Conservation (phyloP, 1,139 yeast genomes). For the Saccharomycopsis hybrid region DNA sequence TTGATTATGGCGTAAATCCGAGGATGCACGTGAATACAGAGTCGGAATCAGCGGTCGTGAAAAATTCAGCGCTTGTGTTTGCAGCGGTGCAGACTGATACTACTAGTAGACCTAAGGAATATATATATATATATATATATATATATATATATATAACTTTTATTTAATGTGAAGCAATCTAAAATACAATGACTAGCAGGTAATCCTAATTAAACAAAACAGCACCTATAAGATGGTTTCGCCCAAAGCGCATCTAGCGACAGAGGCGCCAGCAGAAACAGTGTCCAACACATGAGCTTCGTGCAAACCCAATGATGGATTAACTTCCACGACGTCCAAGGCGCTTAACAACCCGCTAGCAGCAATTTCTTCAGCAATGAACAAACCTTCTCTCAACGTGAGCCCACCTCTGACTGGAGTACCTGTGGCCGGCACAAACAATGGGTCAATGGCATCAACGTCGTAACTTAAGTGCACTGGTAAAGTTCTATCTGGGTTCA, state of each 20-base stretch:
- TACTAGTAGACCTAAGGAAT: no score
- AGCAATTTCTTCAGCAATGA: constrained; percentile 86
- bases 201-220: no score
- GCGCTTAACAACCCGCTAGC: constrained; percentile 81
- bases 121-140: no score
- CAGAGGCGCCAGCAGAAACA: constrained; percentile 82
- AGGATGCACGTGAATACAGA: no score
- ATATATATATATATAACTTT: no score
- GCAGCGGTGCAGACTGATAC: no score
- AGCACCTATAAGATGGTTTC: constrained; percentile 59
- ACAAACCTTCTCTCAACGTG: constrained; percentile 89
- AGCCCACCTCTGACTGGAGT: constrained; percentile 97
- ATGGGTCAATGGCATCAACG: constrained; percentile 95
- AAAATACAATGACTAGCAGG: no score
- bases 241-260: constrained; percentile 91
- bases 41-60: no score
- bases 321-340: constrained; percentile 88
- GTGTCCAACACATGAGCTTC: constrained; percentile 79
- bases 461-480: constrained; percentile 93
- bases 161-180: no score
- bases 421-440: constrained; percentile 94
- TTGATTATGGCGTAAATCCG: no score
- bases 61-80: no score
- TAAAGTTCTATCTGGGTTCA: constrained; percentile 65
- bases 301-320: constrained; percentile 79